Base-by-base conservation (phyloP, 306 rosid genomes). In the Casuarina equisetifolia region DNA sequence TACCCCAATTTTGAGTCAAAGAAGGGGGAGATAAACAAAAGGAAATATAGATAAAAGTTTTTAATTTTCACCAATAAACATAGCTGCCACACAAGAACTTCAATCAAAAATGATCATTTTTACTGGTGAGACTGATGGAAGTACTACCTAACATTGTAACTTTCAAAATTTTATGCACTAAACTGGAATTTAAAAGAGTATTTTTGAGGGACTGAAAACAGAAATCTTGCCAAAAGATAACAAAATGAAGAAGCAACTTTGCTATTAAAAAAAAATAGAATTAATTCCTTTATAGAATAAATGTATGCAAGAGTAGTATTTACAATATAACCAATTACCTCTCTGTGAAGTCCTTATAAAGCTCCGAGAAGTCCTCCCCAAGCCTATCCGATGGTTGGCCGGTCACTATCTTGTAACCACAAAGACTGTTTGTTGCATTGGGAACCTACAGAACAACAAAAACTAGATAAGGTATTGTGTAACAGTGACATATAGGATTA, bases 311-410 rank as follows among this genome's bases (percentile, higher is more conserved):
- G 44, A 66, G 35, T 48, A 77, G 52, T 49, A 58, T 45, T 53
- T 15, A 5, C 20, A 12, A 82, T 42, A 62, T 71, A 73, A 77
- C 69, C 43, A 73, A 4, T 73, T 84, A 91, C 99, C 99, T 96
- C 81, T 91, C 98, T 45, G 91, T 92, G 68, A 92, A 91, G 74
- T 96, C 96, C 82, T 88, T 86, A 79, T 84, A 85, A 38, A 74
- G 81, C 76, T 88, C 98, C 2, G 98, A 88, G 73, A 96, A 96
- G 87, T 96, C 98, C 85, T 92, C 99, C 59, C 99, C 99, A 78
- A 96, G 93, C 85, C 97, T 90, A 90, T 96, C 98, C 71, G 99
- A 96, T 78, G 99, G 99, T 78, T 96, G 99, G 78, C 98, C 98
- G 19, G 98, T 92, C 68, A 96, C 97, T 81, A 96, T 91, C 83